Evolutionary conservation across 768 basidiomycete genomes (phyloP), one percentile per base, ranked within the genome.

Genomic region (Rhizopogon vulgaris): DNA sequence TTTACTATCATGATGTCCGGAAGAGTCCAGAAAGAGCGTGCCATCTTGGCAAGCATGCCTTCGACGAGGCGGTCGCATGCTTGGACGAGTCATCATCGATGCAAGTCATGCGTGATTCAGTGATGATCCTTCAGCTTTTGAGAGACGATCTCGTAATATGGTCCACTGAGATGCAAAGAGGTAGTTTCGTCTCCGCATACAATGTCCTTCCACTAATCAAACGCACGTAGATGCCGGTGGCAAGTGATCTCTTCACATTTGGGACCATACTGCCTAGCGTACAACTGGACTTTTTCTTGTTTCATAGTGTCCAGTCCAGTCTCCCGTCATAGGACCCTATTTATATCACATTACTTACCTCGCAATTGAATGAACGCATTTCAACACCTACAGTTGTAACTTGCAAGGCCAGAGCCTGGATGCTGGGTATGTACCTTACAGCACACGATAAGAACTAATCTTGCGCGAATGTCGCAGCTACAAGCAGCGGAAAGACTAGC

Each of bases 401-500:
- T 11, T 34, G 32, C 12, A 34, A 34, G 12, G 4, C 32, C 12
- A 34, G 32, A 5, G 32, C 32, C 32, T 8, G 37, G 7, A 38
- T n/a, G 37, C 15, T n/a, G 15, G n/a, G 37, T 14, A 22, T 14
- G 22, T 15, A 32, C 18, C 18, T 18, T 34, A 22, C 18, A 22
- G 14, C 14, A 8, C 14, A 34, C 15, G 43, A 22, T 46, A 22
- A 5, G 17, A 22, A 3, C 8, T 46, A 46, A 40, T 71, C 73
- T 60, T 78, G 72, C 11, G 88, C 92, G 66, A 94, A 98, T 3
- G 96, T 97, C 9, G 91, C 93, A 5, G 95, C 94, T 2, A 99
- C 94, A 4, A 98, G 71, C 62, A 99, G 72, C 2, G 96, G 96
- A 69, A 98, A 98, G 7, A 93, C 94, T 18, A 99, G 73, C 0